Evolutionary conservation across 2,329 filamentous ascomycete genomes (phyloP), one percentile per base, ranked within the genome.

Genomic region (Arthrobotrys megalospora): DNA sequence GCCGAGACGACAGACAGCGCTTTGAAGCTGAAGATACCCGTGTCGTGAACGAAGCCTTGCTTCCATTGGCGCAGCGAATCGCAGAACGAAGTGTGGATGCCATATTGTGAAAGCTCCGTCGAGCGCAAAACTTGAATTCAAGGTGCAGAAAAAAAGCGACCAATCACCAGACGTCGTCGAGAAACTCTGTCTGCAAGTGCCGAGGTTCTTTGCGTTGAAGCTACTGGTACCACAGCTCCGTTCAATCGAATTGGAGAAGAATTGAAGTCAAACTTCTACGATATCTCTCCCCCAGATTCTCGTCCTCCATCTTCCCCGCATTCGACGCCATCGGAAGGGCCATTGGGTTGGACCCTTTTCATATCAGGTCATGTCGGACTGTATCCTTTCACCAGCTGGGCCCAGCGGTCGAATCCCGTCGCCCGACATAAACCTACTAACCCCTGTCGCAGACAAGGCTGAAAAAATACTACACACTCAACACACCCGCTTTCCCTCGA

Each of bases 81-180:
- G 67, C 75, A 48, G 75, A 66, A 14, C 75, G 75, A 55, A 78
- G 64, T 47, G 52, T 72, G n/a, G 67, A 72, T 60, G 67, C 65
- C 75, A 78, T 78, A 21, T 47, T 72, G 32, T 19, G 36, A 53
- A 55, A 21, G 52, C 48, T 65, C 36, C 53, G 55, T n/a, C 55
- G 63, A 50, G 41, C 19, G 48, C 24, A 34, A 36, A 47, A 47
- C 14, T 24, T 21, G 32, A 53, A 55, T 55, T 48, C 16, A 50
- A 60, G 19, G 19, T 43, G 55, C 36, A 28, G 55, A 43, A 43
- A 43, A 32, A 43, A 60, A 28, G 34, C 36, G 55, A 60, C 52
- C 34, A 45, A 53, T 58, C 38, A 47, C 36, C 24, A 14, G 50
- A 52, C 36, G 50, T 58, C 55, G 55, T 60, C 55, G 19, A 43